Conservation (phyloP, 345 rosid species). For the Leavenworthia alabamica region DNA sequence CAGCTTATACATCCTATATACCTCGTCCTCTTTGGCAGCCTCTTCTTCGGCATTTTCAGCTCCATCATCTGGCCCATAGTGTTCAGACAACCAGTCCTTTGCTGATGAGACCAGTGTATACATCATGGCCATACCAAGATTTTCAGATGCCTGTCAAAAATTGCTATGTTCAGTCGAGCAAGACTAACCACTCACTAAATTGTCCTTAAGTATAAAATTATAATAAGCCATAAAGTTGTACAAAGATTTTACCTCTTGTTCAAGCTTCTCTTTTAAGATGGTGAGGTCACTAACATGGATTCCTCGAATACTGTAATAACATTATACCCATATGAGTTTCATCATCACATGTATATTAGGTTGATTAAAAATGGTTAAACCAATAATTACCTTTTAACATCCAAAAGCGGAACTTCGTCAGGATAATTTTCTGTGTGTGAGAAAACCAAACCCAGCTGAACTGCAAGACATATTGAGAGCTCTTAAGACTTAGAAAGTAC, state of each 20-base stretch:
- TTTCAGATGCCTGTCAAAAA: constrained; percentile 67
- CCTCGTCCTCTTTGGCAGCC: constrained; percentile 78
- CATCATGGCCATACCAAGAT: constrained; percentile 96
- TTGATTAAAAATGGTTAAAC: constrained; percentile 8
- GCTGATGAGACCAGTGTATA: constrained; percentile 87
- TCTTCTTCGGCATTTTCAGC: constrained; percentile 39
- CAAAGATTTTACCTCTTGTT: constrained; percentile 59
- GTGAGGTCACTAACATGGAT: constrained; percentile 64
- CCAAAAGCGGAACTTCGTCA: constrained; percentile 76
- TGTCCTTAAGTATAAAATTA: background rate
- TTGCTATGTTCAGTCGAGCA: background rate
- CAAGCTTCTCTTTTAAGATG: constrained; percentile 75
- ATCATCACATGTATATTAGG: background rate
- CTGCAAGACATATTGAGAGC: constrained; percentile 46
- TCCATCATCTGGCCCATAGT: constrained; percentile 52
- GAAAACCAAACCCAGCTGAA: constrained; percentile 78
- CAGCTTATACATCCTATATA: constrained; percentile 21
- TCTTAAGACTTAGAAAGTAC: constrained; percentile 14
- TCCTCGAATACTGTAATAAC: constrained; percentile 64
- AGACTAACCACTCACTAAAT: background rate
- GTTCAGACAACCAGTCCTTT: constrained; percentile 86
- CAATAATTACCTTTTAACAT: constrained; percentile 55
- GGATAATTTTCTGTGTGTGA: constrained; percentile 88
- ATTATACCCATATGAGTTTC: constrained; percentile 4
- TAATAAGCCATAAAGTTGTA: background rate